Evolutionary conservation across 768 basidiomycete genomes (phyloP).

Genomic region (Clitopilus hobsonii): DNA sequence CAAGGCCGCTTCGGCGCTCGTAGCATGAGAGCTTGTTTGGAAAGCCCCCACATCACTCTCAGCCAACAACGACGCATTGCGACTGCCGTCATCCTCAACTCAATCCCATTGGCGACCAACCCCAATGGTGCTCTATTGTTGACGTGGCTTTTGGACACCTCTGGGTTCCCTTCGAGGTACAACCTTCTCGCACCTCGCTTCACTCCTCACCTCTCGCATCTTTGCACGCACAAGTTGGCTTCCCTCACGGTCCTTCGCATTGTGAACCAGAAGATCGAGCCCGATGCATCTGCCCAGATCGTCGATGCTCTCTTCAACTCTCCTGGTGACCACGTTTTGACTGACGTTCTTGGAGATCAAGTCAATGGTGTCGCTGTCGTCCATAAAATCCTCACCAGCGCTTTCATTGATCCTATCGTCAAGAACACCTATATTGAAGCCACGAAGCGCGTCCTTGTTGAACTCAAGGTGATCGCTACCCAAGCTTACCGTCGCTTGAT

Average conservation of each 20-base stretch:
- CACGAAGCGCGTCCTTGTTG: constrained; percentile 85
- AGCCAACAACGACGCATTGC: constrained; percentile 95
- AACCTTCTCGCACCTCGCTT: constrained; percentile 92
- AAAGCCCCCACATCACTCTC: constrained; percentile 80
- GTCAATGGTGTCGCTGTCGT: constrained; percentile 93
- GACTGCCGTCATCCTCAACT: constrained; percentile 92
- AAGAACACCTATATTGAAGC: constrained; percentile 75
- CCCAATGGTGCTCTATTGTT: constrained; percentile 94
- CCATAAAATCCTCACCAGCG: constrained; percentile 87
- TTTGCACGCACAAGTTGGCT: constrained; percentile 97
- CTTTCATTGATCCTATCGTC: constrained; percentile 71
- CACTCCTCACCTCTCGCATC: constrained; percentile 91
- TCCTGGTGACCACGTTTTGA: constrained; percentile 83
- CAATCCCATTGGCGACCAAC: constrained; percentile 95
- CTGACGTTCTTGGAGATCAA: constrained; percentile 93
- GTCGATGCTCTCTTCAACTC: constrained; percentile 91
- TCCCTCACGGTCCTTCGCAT: constrained; percentile 93
- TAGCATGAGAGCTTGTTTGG: constrained; percentile 95
- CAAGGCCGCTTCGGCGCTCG: constrained; percentile 98
- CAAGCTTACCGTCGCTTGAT: constrained; percentile 92
- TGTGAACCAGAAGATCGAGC: constrained; percentile 94
- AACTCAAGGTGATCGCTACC: constrained; percentile 89
- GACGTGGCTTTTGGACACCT: constrained; percentile 96
- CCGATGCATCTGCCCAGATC: constrained; percentile 80
- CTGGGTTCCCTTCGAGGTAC: constrained; percentile 93